These are phyloP conservation scores for Cyclotella cryptica DNA, from an alignment of 108 stramenopile species.

Conservation along the genomic window DNA sequence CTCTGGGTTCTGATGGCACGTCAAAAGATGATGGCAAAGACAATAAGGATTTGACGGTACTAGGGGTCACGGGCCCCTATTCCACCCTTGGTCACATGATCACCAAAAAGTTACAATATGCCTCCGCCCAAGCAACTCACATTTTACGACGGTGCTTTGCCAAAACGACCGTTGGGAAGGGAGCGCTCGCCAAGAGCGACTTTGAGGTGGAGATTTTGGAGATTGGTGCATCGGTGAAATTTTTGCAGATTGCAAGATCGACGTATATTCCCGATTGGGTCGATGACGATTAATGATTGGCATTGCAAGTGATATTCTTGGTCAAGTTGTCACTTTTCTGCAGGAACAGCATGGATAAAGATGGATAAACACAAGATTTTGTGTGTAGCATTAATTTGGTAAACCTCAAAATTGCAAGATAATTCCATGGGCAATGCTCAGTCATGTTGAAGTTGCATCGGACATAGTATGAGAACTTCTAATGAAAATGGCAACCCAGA, in stretches of 20 bases:
- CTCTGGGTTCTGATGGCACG: not conserved
- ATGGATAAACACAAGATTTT: too few relatives aligned
- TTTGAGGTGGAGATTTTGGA: conserved; percentile 85
- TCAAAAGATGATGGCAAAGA: not conserved
- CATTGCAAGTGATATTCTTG: not conserved
- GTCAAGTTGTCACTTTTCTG: not conserved
- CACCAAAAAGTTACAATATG: conserved; percentile 76
- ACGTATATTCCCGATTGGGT: conserved; percentile 81
- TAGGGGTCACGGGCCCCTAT: conserved; percentile 60
- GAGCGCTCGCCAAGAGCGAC: conserved; percentile 50
- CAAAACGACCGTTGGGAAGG: conserved; percentile 43
- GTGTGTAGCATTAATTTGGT: too few relatives aligned
- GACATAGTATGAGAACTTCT: too few relatives aligned
- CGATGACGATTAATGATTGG: conserved; percentile 53
- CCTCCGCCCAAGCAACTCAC: conserved; percentile 76
- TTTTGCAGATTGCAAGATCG: conserved; percentile 67
- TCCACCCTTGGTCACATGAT: conserved; percentile 64
- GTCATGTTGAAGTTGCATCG: too few relatives aligned
- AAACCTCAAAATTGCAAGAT: too few relatives aligned
- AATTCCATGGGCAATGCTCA: too few relatives aligned
- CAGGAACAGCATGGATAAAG: not conserved
- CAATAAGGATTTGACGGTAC: conserved; percentile 17
- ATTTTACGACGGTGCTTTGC: conserved; percentile 74
- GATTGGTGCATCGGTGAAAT: conserved; percentile 70
- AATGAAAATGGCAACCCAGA: too few relatives aligned